Evolutionary conservation across 2,329 filamentous ascomycete species (phyloP).

Genomic region (Escovopsis sp.): DNA sequence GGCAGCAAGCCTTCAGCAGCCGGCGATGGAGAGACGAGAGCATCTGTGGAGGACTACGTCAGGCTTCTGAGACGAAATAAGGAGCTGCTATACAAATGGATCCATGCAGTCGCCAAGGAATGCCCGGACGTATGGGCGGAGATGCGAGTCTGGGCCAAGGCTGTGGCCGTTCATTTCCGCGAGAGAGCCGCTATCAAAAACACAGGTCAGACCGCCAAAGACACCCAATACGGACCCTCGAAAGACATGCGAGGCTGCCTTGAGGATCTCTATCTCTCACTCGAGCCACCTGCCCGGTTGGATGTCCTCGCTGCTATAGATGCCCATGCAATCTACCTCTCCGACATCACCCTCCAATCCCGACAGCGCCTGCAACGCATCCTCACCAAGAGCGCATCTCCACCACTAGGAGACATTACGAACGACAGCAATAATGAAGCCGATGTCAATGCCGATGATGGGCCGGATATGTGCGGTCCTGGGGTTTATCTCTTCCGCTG

Average conservation of each 20-base stretch:
- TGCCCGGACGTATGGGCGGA: slow-evolving; percentile 50
- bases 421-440: slow-evolving; percentile 13
- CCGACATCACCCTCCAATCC: slow-evolving; percentile 38
- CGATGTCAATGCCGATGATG: slow-evolving; percentile 9
- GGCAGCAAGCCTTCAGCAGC: no score
- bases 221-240: slow-evolving; percentile 1
- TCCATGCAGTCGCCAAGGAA: slow-evolving; percentile 54
- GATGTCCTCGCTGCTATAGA: slow-evolving; percentile 39
- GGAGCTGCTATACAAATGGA: slow-evolving; percentile 49
- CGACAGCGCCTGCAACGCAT: slow-evolving; percentile 39
- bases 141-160: slow-evolving; percentile 46
- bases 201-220: neutral
- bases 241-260: slow-evolving; percentile 27
- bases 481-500: slow-evolving; percentile 60
- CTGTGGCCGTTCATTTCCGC: slow-evolving; percentile 41
- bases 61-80: slow-evolving; percentile 50
- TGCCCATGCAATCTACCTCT: slow-evolving; percentile 45
- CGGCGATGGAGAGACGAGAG: slow-evolving; percentile 20
- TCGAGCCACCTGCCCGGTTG: slow-evolving; percentile 32
- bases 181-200: slow-evolving; percentile 11
- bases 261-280: slow-evolving; percentile 25
- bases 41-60: slow-evolving; percentile 60
- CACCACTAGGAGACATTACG: neutral
- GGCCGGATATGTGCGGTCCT: slow-evolving; percentile 34
- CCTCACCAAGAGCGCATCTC: slow-evolving; percentile 24